Evolutionary conservation across 164 flowering plant species (phyloP).

Genomic region (Nelumbo lutea): DNA sequence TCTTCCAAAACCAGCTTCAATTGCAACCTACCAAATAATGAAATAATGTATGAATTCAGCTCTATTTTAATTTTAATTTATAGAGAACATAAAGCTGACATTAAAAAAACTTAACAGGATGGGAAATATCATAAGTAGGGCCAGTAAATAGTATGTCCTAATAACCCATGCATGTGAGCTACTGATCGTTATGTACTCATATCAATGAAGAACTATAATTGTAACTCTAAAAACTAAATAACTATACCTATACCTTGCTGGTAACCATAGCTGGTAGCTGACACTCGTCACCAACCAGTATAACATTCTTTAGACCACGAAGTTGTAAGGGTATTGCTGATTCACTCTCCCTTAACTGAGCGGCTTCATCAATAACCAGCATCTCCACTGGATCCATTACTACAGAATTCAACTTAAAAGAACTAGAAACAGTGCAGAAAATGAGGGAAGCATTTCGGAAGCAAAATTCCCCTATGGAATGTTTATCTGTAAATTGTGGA

Average conservation of each 20-base stretch:
- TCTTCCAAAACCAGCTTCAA: conserved; percentile 34
- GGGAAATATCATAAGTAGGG: no score
- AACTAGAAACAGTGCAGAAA: conserved; percentile 48
- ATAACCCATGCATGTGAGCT: no score
- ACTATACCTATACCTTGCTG: conserved; percentile 33
- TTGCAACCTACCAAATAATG: conserved; percentile 17
- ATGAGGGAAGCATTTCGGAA: conserved; percentile 25
- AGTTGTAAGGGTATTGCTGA: conserved; percentile 47
- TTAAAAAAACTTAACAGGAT: no score
- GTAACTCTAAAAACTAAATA: neutral
- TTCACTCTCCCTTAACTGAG: conserved; percentile 55
- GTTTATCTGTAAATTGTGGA: conserved; percentile 16
- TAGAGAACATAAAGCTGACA: neutral
- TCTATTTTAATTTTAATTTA: neutral
- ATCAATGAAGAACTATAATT: no score
- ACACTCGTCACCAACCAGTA: conserved; percentile 51
- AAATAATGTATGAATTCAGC: no score
- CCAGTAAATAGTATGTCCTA: no score
- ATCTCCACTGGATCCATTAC: conserved; percentile 19
- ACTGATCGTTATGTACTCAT: no score
- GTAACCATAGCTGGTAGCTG: conserved; percentile 53
- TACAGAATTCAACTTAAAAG: conserved; percentile 18
- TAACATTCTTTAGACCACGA: conserved; percentile 32
- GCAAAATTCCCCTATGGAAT: conserved; percentile 18
- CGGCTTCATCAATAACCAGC: conserved; percentile 55